These are phyloP conservation scores for Calocera cornea DNA, from an alignment of 768 basidiomycete species.

Conservation along the genomic window DNA sequence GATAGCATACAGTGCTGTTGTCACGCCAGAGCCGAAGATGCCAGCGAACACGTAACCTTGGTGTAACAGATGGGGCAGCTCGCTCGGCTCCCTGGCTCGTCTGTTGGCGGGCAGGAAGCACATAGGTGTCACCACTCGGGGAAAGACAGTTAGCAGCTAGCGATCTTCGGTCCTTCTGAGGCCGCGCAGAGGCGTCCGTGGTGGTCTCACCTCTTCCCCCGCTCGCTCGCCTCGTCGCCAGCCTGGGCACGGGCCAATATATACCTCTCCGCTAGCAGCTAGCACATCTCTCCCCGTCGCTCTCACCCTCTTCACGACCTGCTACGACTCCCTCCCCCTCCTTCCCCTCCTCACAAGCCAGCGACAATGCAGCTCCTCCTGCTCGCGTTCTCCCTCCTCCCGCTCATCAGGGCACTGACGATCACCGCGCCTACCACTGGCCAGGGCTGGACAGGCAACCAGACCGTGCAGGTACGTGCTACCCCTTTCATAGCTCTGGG, in stretches of 20 bases:
- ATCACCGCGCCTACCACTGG: neutral
- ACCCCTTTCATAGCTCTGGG: neutral
- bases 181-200: neutral
- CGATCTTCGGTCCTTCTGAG: too few relatives aligned
- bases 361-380: neutral
- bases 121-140: too few relatives aligned
- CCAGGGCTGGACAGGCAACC: neutral
- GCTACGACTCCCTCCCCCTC: neutral
- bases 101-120: too few relatives aligned
- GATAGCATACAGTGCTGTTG: too few relatives aligned
- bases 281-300: neutral
- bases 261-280: neutral
- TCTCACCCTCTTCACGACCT: neutral
- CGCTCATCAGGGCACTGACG: neutral
- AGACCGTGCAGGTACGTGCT: neutral
- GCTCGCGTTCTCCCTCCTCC: neutral
- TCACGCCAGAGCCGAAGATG: too few relatives aligned
- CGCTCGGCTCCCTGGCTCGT: too few relatives aligned
- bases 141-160: too few relatives aligned
- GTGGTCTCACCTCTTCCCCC: neutral
- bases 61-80: too few relatives aligned
- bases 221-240: neutral
- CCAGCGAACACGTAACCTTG: too few relatives aligned
- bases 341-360: neutral
- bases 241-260: neutral